Evolutionary conservation across 495 filamentous ascomycete genomes (phyloP), one percentile per base, ranked within the genome.

Genomic region (Tuber aestivum): DNA sequence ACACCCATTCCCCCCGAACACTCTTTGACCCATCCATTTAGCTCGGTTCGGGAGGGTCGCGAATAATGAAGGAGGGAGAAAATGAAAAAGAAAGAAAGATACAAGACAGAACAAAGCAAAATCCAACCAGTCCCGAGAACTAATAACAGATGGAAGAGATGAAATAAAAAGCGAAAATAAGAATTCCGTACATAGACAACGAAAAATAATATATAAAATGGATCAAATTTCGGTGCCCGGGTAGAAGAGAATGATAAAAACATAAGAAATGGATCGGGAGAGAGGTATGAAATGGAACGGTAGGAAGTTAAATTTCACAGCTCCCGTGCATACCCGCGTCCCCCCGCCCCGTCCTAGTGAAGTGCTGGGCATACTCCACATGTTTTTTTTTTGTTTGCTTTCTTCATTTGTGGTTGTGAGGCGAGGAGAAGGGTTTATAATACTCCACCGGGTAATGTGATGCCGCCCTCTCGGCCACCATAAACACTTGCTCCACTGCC

Each of bases 391-490:
- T 23, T n/a, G 27, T 40, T n/a, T 56, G 45, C 21, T 23, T 61
- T 27, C 50, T 61, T 42, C 32, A n/a, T 48, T 38, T 21, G 21
- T 56, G 69, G 38, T 41, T 18, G 20, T 21, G 4, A 40, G 44
- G 71, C 72, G 76, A 61, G 79, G 73, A 27, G 73, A 14, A 78
- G 73, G n/a, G 69, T 79, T 18, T 79, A 82, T 45, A 82, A 68
- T 21, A 82, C 80, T 10, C 80, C 80, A 8, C 81, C 81, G 3
- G 81, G 78, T 69, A 78, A 72, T 69, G 75, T 72, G 40, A 80
- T 79, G 18, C 80, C 80, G n/a, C 72, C 76, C 20, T 79, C 78
- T n/a, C 78, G 75, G 40, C 76, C 75, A 12, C 74, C 78, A 20
- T 79, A 79, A 16, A 79, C 45, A 50, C 78, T 79, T 40, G 78